Percentiles rank a stretch among this genome's conserved stretches.
These are phyloP conservation scores for Mucor racemosus DNA, from an alignment of 371 early-diverging fungal genomes.

Conservation along the genomic window DNA sequence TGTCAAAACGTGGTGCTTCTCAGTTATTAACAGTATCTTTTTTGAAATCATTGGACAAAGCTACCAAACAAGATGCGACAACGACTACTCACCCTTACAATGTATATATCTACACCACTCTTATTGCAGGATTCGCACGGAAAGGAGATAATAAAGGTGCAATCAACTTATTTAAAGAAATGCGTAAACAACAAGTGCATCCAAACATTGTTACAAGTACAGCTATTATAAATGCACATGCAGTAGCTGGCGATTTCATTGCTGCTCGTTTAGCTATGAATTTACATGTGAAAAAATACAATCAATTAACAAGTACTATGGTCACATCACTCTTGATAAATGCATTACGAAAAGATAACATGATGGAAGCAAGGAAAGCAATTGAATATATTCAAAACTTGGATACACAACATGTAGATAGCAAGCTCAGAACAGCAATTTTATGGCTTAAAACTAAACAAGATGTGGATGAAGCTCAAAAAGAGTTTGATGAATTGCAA, in stretches of 20 bases:
- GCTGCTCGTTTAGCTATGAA: slow-evolving; percentile 28
- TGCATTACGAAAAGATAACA: slow-evolving; percentile 36
- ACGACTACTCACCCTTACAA: slow-evolving; percentile 26
- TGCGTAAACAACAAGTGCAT: slow-evolving; percentile 33
- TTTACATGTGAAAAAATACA: slow-evolving; percentile 13
- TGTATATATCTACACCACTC: slow-evolving; percentile 48
- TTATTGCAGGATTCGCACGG: slow-evolving; percentile 44
- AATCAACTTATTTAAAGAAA: slow-evolving; percentile 39
- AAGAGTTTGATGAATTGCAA: slow-evolving; percentile 33
- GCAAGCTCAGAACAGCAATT: slow-evolving; percentile 33
- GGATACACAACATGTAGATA: slow-evolving; percentile 26
- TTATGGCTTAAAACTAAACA: slow-evolving; percentile 39
- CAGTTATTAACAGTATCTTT: slow-evolving; percentile 29
- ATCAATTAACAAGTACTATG: slow-evolving; percentile 16
- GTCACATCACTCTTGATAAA: slow-evolving; percentile 41
- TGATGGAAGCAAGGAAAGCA: slow-evolving; percentile 25
- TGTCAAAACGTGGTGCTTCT: slow-evolving; percentile 24
- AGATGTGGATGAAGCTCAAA: slow-evolving; percentile 30
- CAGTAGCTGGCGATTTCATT: slow-evolving; percentile 41
- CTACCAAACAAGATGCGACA: not conserved
- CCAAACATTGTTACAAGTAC: slow-evolving; percentile 41
- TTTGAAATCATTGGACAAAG: slow-evolving; percentile 30
- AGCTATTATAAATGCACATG: slow-evolving; percentile 44
- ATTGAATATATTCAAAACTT: slow-evolving; percentile 15
- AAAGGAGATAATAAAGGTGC: slow-evolving; percentile 38